Percentiles rank a stretch among this genome's conserved stretches.
Conservation (phyloP, 805 yeast species). For the Scheffersomyces coipomensis region DNA sequence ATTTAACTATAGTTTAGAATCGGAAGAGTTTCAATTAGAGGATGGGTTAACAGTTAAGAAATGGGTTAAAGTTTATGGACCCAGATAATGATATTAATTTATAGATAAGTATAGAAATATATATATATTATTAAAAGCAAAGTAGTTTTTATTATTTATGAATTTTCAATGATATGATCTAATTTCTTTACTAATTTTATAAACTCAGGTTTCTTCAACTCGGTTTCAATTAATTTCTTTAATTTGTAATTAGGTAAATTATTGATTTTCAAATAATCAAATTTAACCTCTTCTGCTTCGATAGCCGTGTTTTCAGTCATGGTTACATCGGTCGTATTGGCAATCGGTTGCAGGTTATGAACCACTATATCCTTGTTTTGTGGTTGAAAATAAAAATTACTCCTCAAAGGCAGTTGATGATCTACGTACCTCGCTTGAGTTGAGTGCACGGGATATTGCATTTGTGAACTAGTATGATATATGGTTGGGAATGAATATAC, state of each 20-base stretch:
- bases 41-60: slow-evolving; percentile 60
- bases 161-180: slow-evolving; percentile 7
- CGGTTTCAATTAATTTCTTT: neutral
- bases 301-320: no score
- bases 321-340: no score
- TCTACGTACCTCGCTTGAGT: neutral
- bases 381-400: neutral
- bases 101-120: slow-evolving; percentile 2
- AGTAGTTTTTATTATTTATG: neutral
- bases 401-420: neutral
- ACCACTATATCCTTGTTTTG: no score
- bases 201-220: slow-evolving; percentile 9
- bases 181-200: slow-evolving; percentile 8
- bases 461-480: neutral
- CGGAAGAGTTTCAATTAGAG: slow-evolving; percentile 37
- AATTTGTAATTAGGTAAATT: neutral
- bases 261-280: neutral
- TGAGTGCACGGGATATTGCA: neutral
- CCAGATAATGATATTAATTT: slow-evolving; percentile 1
- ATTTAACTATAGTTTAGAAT: slow-evolving; percentile 44
- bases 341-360: no score
- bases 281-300: no score
- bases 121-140: slow-evolving; percentile 2
- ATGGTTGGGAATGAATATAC: neutral
- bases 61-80: slow-evolving; percentile 45